Percentiles rank a stretch among this genome's conserved stretches.
These are phyloP conservation scores for Ceratobasidium sp. DNA, from an alignment of 1,284 basidiomycete species.

Conservation along the genomic window DNA sequence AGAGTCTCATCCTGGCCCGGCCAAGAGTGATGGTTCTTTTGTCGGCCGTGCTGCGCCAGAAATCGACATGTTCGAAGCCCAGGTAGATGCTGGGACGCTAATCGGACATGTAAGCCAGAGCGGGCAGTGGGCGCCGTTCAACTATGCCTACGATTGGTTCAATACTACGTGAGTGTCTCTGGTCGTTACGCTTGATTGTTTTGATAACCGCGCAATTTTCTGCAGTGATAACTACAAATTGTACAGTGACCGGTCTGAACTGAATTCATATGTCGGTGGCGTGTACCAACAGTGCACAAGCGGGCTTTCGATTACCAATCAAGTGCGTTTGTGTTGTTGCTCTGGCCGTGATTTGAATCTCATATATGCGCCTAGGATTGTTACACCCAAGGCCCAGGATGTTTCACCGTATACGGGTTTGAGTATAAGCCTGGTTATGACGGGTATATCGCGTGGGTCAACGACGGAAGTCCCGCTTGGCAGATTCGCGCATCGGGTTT, in stretches of 20 bases:
- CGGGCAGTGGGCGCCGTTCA: slow-evolving; percentile 44
- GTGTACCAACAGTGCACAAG: slow-evolving; percentile 72
- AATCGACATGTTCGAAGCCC: slow-evolving; percentile 83
- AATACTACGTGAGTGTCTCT: slow-evolving; percentile 34
- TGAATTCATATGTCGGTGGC: slow-evolving; percentile 64
- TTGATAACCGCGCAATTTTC: neutral
- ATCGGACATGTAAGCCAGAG: slow-evolving; percentile 43
- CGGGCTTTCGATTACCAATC: slow-evolving; percentile 57
- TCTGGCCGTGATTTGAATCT: neutral
- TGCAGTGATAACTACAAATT: slow-evolving; percentile 17
- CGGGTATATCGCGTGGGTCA: slow-evolving; percentile 84
- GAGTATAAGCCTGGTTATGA: slow-evolving; percentile 65
- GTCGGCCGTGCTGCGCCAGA: slow-evolving; percentile 80
- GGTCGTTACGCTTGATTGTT: neutral
- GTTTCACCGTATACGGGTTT: slow-evolving; percentile 66
- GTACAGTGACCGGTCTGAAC: slow-evolving; percentile 46
- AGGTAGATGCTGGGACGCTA: slow-evolving; percentile 47
- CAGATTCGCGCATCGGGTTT: slow-evolving; percentile 75
- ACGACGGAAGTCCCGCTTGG: slow-evolving; percentile 72
- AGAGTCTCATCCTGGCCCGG: slow-evolving; percentile 54
- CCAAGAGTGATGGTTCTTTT: slow-evolving; percentile 45
- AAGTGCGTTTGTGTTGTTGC: slow-evolving; percentile 52
- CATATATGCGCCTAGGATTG: slow-evolving; percentile 2
- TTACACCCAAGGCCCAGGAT: slow-evolving; percentile 44
- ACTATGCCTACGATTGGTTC: slow-evolving; percentile 46